phyloP scores from a whole-genome alignment of 2,329 filamentous ascomycete species.

The Incumbomyces lentus region DNA sequence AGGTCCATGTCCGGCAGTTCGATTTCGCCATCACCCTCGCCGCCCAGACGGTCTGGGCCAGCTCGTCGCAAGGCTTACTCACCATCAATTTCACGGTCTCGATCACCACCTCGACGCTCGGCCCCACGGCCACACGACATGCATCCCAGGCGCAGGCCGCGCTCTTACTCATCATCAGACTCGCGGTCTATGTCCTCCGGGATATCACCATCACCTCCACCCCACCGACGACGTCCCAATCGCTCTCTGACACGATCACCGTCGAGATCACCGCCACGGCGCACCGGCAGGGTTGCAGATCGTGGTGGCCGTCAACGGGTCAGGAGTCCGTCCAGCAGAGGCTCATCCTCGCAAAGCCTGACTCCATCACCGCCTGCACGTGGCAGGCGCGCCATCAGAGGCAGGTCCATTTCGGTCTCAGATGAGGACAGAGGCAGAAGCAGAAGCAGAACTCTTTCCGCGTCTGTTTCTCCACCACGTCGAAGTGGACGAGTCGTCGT shows the following conservation, averaged over 20 bases:
- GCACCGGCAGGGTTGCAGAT: background rate
- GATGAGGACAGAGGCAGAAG: conserved; percentile 5
- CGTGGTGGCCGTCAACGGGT: background rate
- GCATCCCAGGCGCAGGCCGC: background rate
- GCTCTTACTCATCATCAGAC: conserved; percentile 7
- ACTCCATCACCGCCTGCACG: conserved; percentile 10
- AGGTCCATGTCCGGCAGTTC: conserved; percentile 11
- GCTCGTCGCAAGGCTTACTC: conserved; percentile 6
- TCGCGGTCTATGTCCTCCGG: conserved; percentile 4
- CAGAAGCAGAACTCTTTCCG: conserved; percentile 5
- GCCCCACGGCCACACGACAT: background rate
- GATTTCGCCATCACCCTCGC: conserved; percentile 13
- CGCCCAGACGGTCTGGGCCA: conserved; percentile 4
- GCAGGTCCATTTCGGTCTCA: conserved; percentile 4
- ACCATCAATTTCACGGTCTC: background rate
- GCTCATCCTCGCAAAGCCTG: conserved; percentile 2
- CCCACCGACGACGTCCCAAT: background rate
- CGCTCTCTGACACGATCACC: conserved; percentile 5
- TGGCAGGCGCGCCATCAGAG: background rate
- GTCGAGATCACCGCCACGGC: conserved; percentile 8
- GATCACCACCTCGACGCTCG: conserved; percentile 4
- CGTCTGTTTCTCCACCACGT: conserved; percentile 8
- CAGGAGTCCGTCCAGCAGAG: conserved; percentile 1
- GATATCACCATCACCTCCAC: conserved; percentile 7
- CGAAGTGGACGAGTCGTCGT: conserved; percentile 10